Conservation (phyloP, 805 yeast species). For the Candida montana region DNA sequence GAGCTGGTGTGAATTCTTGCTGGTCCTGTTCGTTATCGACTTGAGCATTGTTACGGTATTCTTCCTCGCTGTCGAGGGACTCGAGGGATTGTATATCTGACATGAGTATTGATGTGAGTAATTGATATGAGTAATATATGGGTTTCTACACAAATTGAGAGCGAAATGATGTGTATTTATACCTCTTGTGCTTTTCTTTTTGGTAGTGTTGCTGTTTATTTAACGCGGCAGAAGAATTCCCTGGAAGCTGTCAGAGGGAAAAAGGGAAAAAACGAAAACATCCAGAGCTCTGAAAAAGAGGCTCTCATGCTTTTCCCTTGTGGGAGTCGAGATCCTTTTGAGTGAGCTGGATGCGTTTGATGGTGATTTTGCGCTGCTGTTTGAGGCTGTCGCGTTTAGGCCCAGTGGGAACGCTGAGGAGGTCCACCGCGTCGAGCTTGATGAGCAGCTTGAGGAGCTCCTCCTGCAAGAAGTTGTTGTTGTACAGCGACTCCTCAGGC, state of each 20-base stretch:
- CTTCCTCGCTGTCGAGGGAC: slow-evolving; percentile 12
- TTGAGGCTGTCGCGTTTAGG: slow-evolving; percentile 45
- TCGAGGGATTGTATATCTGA: slow-evolving; percentile 15
- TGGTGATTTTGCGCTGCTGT: slow-evolving; percentile 50
- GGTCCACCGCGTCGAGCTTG: slow-evolving; percentile 60
- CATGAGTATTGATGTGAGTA: background rate
- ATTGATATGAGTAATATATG: background rate
- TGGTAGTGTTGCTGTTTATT: background rate
- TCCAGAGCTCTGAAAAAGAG: too few species aligned
- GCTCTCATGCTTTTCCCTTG: slow-evolving; percentile 8
- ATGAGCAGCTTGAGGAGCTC: slow-evolving; percentile 60
- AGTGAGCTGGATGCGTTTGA: slow-evolving; percentile 48
- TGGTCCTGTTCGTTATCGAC: too few species aligned
- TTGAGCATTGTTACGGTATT: slow-evolving; percentile 3
- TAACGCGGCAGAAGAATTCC: slow-evolving; percentile 8
- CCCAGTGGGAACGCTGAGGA: slow-evolving; percentile 25
- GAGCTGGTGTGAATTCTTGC: slow-evolving; percentile 27
- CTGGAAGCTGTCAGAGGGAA: background rate
- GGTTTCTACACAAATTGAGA: background rate
- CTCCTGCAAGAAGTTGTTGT: slow-evolving; percentile 40
- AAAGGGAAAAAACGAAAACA: too few species aligned
- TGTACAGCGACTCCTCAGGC: too few species aligned
- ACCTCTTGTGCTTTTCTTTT: background rate
- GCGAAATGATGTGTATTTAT: background rate
- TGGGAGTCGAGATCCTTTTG: slow-evolving; percentile 16